Conservation (phyloP, 305 asterid species). For the Petunia hybrid region DNA sequence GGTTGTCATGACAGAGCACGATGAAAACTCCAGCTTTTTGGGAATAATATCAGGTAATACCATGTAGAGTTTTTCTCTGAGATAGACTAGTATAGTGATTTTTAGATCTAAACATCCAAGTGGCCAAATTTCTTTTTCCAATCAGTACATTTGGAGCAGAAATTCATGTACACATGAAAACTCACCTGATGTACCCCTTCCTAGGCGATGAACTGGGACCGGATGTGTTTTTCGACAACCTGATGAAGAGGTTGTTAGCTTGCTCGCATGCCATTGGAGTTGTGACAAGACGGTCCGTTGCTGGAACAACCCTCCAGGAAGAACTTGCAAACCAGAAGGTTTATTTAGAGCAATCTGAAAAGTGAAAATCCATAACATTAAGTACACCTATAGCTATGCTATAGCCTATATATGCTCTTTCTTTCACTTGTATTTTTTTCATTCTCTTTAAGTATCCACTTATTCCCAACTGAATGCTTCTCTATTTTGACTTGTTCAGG, state of each 20-base stretch:
- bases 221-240: slow-evolving; percentile 62
- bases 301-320: slow-evolving; percentile 97
- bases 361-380: slow-evolving; percentile 26
- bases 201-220: slow-evolving; percentile 97
- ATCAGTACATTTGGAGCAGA: slow-evolving; percentile 30
- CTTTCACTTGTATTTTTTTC: not conserved
- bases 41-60: not conserved
- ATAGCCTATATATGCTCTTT: slow-evolving; percentile 9
- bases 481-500: not conserved
- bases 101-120: not conserved
- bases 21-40: not conserved
- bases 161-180: slow-evolving; percentile 33
- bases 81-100: not conserved
- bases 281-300: slow-evolving; percentile 90
- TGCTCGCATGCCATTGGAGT: slow-evolving; percentile 68
- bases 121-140: not conserved
- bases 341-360: slow-evolving; percentile 87
- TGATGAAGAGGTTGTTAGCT: slow-evolving; percentile 41
- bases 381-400: not conserved
- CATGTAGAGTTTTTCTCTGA: not conserved
- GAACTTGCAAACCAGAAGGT: slow-evolving; percentile 96
- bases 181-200: slow-evolving; percentile 98
- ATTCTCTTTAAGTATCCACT: slow-evolving; percentile 14
- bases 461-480: not conserved
- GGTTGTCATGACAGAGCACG: not conserved